Base-by-base conservation (phyloP, 2,329 filamentous ascomycete species). In the Esteya vermicola region DNA sequence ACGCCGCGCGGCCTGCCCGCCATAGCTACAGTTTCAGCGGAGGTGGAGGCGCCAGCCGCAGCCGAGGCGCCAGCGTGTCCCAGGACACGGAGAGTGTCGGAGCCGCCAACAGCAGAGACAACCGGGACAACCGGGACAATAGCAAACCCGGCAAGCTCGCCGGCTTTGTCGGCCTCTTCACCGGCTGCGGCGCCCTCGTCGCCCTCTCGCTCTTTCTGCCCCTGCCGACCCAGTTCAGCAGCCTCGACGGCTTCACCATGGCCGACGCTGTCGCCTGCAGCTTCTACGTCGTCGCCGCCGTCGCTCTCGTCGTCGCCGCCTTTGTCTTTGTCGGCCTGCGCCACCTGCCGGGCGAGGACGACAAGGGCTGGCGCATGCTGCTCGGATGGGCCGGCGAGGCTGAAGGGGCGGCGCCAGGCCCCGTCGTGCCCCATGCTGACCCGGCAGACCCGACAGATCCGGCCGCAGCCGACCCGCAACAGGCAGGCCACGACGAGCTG, bases 141-240 rank as follows among this genome's bases (percentile, higher is more conserved):
- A 59, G 60, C n/a, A 70, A 70, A 45, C 67, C 72, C 2, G 68
- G 70, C 1, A 64, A 67, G 16, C 70, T 98, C 21, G 89, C 91
- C 14, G 91, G 91, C 0, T 77, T 88, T 38, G 91, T 98, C 6
- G 91, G 91, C 5, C 66, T 94, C 43, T 93, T 93, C 55, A 94
- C 91, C 8, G 91, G 91, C 20, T 85, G 84, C 51, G 91, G 91
- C 44, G 91, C 91, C 13, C 68, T 98, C 6, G 69, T 98, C 5
- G 86, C 91, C 10, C 65, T 98, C 23, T 60, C 67, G 0, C 53
- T 91, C 26, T 96, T 98, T 54, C 68, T 98, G 13, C 91, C 89
- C 6, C 70, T 98, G 16, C 91, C 91, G 0, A 81, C 85, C 3
- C 71, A 72, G 26, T 93, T 96, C 53, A 69, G 69, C 21, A 74